A percentile compares a stretch with the other conserved stretches of the same genome.
These are phyloP conservation scores for Tetrapyrgos nigripes DNA, from an alignment of 1,284 basidiomycete genomes.

Conservation along the genomic window DNA sequence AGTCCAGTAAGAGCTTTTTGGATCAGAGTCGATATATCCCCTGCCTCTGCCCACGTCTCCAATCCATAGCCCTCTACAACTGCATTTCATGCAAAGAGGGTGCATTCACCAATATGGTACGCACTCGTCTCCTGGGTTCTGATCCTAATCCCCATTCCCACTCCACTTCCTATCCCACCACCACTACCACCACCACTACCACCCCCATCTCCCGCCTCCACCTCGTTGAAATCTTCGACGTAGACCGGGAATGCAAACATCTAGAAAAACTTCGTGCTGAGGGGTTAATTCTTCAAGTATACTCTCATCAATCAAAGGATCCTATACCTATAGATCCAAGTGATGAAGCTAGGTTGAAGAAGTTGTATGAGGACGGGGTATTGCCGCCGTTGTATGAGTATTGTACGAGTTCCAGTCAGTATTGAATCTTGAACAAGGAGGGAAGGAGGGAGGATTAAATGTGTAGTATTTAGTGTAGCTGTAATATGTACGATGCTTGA, in stretches of 20 bases:
- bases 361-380: not conserved
- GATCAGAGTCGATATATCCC: not conserved
- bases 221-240: not conserved
- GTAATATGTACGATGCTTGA: too few relatives aligned
- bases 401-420: too few relatives aligned
- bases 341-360: not conserved
- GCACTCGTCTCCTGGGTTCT: not conserved
- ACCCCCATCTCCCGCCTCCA: not conserved
- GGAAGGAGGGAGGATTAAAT: too few relatives aligned
- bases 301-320: not conserved
- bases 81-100: not conserved
- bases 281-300: not conserved
- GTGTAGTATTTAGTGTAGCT: too few relatives aligned
- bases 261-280: not conserved
- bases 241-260: not conserved
- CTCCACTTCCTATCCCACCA: too few relatives aligned
- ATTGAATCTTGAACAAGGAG: too few relatives aligned
- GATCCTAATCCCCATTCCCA: too few relatives aligned
- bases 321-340: not conserved
- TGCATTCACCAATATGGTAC: not conserved
- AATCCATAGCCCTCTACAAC: conserved; percentile 1
- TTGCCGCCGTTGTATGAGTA: too few relatives aligned
- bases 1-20: not conserved
- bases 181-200: too few relatives aligned
- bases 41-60: conserved; percentile 1